A percentile compares a stretch with the other conserved stretches of the same genome.
phyloP scores from a whole-genome alignment of 2,329 filamentous ascomycete species.

The Sarocladium kiliense region DNA sequence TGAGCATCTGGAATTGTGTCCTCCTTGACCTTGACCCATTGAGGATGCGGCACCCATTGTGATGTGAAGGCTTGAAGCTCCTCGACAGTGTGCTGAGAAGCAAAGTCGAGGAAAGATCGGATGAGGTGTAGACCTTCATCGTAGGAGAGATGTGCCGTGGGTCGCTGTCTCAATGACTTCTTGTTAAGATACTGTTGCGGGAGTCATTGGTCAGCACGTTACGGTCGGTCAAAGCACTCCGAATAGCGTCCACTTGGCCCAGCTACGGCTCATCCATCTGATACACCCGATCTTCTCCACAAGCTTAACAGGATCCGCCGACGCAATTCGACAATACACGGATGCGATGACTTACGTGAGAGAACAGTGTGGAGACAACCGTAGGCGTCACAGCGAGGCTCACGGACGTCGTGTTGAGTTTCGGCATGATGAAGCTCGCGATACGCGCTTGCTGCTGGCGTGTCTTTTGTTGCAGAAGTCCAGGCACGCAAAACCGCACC shows the following conservation, averaged over 20 bases:
- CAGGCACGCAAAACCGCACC: neutral
- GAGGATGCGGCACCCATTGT: constrained; percentile 85
- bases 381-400: constrained; percentile 81
- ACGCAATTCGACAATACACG: neutral
- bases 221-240: neutral
- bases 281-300: neutral
- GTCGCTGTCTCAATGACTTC: constrained; percentile 68
- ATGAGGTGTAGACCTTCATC: constrained; percentile 87
- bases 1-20: constrained; percentile 60
- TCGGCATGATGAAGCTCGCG: neutral
- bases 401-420: constrained; percentile 74
- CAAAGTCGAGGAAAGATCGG: constrained; percentile 77
- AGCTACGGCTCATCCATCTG: neutral
- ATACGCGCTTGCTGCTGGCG: neutral
- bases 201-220: neutral
- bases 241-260: neutral
- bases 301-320: neutral
- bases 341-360: constrained; percentile 61
- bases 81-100: constrained; percentile 86
- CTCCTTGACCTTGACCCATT: constrained; percentile 78
- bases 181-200: constrained; percentile 70
- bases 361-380: constrained; percentile 78
- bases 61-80: constrained; percentile 87
- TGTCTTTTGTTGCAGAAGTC: neutral
- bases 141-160: constrained; percentile 87